A percentile compares a stretch with the other conserved stretches of the same genome.
Evolutionary conservation across 306 rosid genomes (phyloP).

Genomic region (Vigna trinervia): DNA sequence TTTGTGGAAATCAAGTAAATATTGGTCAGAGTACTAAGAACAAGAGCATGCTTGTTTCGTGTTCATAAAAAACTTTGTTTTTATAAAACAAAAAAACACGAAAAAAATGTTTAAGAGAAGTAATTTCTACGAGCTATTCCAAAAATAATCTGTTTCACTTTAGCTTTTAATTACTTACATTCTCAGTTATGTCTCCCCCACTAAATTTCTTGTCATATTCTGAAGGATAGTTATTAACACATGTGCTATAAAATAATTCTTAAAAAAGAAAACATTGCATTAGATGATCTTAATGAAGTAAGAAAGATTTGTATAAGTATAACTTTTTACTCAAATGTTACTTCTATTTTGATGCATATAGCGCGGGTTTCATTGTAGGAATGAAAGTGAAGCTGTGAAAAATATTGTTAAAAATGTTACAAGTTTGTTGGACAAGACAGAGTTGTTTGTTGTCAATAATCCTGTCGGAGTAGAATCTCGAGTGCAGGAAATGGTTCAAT

Average conservation of each 20-base stretch:
- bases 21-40: neutral
- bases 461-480: constrained; percentile 37
- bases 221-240: too few species aligned
- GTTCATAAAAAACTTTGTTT: neutral
- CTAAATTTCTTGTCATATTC: neutral
- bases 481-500: neutral
- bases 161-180: neutral
- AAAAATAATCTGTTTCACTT: neutral
- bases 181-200: neutral
- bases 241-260: neutral
- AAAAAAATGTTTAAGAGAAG: too few species aligned
- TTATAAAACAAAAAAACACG: neutral
- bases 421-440: neutral
- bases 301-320: neutral
- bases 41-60: neutral
- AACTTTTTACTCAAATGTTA: neutral
- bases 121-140: neutral
- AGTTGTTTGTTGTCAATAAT: neutral
- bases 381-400: neutral
- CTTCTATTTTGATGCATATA: neutral
- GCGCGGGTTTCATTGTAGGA: neutral
- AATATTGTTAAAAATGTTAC: neutral
- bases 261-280: neutral
- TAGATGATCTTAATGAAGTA: neutral
- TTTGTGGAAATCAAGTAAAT: neutral